Evolutionary conservation across 2,329 filamentous ascomycete species (phyloP), one percentile per base, ranked within the genome.

Genomic region (Pseudogymnoascus pannorum): DNA sequence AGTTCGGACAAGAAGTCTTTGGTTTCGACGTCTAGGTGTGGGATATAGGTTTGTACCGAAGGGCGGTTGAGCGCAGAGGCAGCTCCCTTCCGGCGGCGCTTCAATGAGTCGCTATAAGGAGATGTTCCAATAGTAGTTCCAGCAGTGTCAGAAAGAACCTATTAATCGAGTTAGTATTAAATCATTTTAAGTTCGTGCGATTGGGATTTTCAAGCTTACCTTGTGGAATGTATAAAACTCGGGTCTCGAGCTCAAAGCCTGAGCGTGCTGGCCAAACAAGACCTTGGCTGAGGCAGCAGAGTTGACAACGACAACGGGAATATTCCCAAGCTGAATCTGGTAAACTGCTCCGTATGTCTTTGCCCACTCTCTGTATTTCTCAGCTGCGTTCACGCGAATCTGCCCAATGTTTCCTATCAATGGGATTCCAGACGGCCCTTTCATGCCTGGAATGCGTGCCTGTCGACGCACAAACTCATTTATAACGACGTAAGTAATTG

Each of bases 81-180:
- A 1, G 85, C 85, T 14, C 83, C 85, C 70, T 88, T 88, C 62
- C 85, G 78, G 33, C 85, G 76, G 4, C 84, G 76, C 70, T 87
- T 88, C 26, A 87, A 72, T 0, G 81, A 85, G 3, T 88, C 85
- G 60, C 80, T 84, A 68, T 86, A 88, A 0, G 86, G 86, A 0
- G 83, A 85, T 0, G 86, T 88, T 0, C 86, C 86, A 61, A 88
- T 87, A 0, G 86, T 88, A 0, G 85, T 87, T 5, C 85, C 85
- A 1, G 84, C 81, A 0, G 85, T 87, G 44, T 86, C 83, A 2
- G 83, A 86, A 1, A 87, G 76, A 2, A 87, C 80, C 81, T 84
- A 22, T 11, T 3, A 24, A 35, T 12, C 60, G 14, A 64, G 57
- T 48, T 48, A 20, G 18, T 48, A 42, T n/a, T 5, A 8, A 11